A percentile compares a stretch with the other conserved stretches of the same genome.
Conservation (phyloP, 805 yeast species). For the Candida tallmaniae region DNA sequence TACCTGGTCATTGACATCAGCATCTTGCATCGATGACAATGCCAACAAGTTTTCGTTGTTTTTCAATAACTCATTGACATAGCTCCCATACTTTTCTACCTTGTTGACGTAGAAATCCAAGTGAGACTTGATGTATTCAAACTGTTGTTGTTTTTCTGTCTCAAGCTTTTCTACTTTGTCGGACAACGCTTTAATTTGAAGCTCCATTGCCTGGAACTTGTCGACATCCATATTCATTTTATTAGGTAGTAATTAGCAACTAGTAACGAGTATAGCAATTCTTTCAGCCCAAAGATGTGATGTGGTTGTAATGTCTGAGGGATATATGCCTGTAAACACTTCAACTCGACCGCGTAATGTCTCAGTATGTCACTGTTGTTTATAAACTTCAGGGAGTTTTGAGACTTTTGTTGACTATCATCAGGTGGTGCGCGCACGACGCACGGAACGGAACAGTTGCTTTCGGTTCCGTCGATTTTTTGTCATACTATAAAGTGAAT, state of each 20-base stretch:
- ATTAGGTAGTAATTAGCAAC: no score
- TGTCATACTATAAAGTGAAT: no score
- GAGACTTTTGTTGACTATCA: slow-evolving; percentile 7
- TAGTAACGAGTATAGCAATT: no score
- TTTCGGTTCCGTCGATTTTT: no score
- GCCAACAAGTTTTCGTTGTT: slow-evolving; percentile 25
- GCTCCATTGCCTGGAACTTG: slow-evolving; percentile 6
- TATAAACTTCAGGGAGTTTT: slow-evolving; percentile 2
- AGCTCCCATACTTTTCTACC: slow-evolving; percentile 33
- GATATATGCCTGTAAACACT: no score
- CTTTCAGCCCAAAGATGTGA: no score
- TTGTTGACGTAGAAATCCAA: slow-evolving; percentile 34
- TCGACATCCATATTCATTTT: slow-evolving; percentile 7
- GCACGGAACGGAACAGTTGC: no score
- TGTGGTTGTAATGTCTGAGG: no score
- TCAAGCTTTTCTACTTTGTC: slow-evolving; percentile 19
- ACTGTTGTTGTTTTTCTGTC: slow-evolving; percentile 28
- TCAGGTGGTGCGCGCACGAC: no score
- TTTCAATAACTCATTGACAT: slow-evolving; percentile 29
- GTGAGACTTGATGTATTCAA: slow-evolving; percentile 31
- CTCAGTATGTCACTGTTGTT: slow-evolving; percentile 8
- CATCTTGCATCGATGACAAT: slow-evolving; percentile 12
- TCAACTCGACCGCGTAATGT: slow-evolving; percentile 8
- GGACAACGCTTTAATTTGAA: slow-evolving; percentile 10
- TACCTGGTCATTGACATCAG: slow-evolving; percentile 15